These are phyloP conservation scores for Penicillium psychrofluorescens DNA, from an alignment of 495 filamentous ascomycete species.

Conservation along the genomic window DNA sequence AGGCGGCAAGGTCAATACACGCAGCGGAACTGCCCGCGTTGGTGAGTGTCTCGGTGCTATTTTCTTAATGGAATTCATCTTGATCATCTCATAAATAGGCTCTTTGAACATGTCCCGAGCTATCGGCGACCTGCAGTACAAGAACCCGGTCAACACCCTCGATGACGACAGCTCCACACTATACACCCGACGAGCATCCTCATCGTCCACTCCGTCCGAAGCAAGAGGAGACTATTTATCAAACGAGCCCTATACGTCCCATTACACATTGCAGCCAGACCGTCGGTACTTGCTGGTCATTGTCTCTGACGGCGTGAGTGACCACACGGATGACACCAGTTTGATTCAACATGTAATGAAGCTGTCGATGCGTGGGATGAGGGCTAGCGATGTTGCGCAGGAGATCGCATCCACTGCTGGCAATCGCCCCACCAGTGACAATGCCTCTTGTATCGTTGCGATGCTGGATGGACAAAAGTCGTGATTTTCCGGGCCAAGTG, in stretches of 20 bases:
- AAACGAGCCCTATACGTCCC: constrained; percentile 25
- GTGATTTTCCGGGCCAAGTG: constrained; percentile 1
- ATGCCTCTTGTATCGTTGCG: constrained; percentile 26
- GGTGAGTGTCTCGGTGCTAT: constrained; percentile 15
- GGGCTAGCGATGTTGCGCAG: constrained; percentile 25
- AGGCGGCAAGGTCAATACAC: constrained; percentile 22
- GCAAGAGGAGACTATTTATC: constrained; percentile 24
- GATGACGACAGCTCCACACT: neutral
- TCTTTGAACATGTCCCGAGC: constrained; percentile 38
- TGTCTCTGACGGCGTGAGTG: constrained; percentile 27
- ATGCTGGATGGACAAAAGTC: constrained; percentile 24
- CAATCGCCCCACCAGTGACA: constrained; percentile 18
- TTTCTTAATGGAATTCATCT: neutral
- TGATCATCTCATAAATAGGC: constrained; percentile 10
- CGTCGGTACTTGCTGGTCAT: constrained; percentile 26
- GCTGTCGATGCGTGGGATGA: constrained; percentile 21
- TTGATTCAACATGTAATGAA: constrained; percentile 30
- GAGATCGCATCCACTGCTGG: constrained; percentile 13
- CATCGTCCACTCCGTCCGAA: constrained; percentile 11
- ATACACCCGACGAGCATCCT: constrained; percentile 9
- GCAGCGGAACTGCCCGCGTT: constrained; percentile 21
- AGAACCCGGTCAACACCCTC: constrained; percentile 28
- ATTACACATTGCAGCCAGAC: constrained; percentile 11
- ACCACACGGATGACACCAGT: constrained; percentile 18
- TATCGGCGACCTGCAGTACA: constrained; percentile 37